Percentiles rank a stretch among this genome's conserved stretches.
Conservation (phyloP, 805 yeast species). For the Candida khao-thaluensis region DNA sequence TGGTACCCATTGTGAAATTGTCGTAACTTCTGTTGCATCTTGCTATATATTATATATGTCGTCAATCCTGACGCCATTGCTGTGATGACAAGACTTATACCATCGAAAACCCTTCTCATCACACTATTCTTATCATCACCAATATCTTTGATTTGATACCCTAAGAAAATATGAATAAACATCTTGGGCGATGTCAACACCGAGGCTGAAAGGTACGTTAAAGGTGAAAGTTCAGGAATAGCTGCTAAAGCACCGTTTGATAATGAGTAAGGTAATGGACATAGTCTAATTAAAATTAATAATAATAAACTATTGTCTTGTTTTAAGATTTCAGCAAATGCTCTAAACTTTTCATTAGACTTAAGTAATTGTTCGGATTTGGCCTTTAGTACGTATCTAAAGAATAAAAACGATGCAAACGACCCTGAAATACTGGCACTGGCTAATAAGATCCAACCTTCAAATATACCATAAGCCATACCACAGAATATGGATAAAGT, state of each 20-base stretch:
- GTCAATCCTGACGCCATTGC: constrained; percentile 53
- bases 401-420: constrained; percentile 65
- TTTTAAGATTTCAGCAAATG: constrained; percentile 69
- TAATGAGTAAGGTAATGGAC: constrained; percentile 91
- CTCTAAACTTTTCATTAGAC: constrained; percentile 63
- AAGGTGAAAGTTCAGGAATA: constrained; percentile 67
- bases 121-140: constrained; percentile 55
- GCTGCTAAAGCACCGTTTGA: constrained; percentile 92
- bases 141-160: constrained; percentile 66
- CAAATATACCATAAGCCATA: constrained; percentile 74
- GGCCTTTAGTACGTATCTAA: constrained; percentile 55
- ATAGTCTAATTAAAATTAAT: constrained; percentile 70
- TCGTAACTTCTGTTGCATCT: constrained; percentile 42
- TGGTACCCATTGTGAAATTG: constrained; percentile 21
- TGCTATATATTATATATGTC: constrained; percentile 64
- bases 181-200: constrained; percentile 78
- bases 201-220: constrained; percentile 69
- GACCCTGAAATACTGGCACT: constrained; percentile 72
- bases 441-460: constrained; percentile 79
- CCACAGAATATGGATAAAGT: constrained; percentile 68
- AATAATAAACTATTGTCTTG: constrained; percentile 61
- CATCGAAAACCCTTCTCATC: constrained; percentile 56
- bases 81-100: constrained; percentile 60
- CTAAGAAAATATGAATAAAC: constrained; percentile 73
- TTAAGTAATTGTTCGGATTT: constrained; percentile 62